These are phyloP conservation scores for Cystobasidium slooffiae DNA, from an alignment of 1,284 basidiomycete species.

Conservation along the genomic window DNA sequence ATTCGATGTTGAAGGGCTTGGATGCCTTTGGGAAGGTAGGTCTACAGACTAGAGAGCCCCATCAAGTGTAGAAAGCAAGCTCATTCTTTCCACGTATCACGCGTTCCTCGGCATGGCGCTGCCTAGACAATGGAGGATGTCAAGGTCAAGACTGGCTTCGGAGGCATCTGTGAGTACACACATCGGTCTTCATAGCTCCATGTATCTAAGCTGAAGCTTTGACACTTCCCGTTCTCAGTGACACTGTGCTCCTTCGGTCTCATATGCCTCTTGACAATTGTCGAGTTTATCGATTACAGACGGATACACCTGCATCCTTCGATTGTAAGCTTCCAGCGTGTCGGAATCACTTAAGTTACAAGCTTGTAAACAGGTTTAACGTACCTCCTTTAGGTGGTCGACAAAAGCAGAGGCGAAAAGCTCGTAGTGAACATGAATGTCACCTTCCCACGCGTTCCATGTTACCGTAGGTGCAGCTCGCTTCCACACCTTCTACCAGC, in stretches of 20 bases:
- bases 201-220: not conserved
- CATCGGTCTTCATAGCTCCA: not conserved
- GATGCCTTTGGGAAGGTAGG: constrained; percentile 97
- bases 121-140: constrained; percentile 92
- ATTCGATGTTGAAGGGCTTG: constrained; percentile 60
- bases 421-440: constrained; percentile 89
- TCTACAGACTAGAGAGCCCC: too few species aligned
- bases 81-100: constrained; percentile 40
- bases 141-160: constrained; percentile 80
- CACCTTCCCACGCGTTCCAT: constrained; percentile 95
- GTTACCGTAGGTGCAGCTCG: constrained; percentile 75
- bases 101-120: constrained; percentile 35
- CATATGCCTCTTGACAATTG: constrained; percentile 84
- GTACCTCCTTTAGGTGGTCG: constrained; percentile 65
- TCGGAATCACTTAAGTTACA: too few species aligned
- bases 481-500: not conserved
- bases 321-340: constrained; percentile 25
- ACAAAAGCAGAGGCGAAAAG: constrained; percentile 91
- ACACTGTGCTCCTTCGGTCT: constrained; percentile 89
- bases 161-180: constrained; percentile 49
- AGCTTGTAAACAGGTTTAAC: not conserved
- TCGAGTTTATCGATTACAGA: constrained; percentile 96
- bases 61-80: too few species aligned
- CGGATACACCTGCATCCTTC: constrained; percentile 55
- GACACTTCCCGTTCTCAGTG: constrained; percentile 59